A percentile compares a stretch with the other conserved stretches of the same genome.
Conservation (phyloP, 176 grass and related monocot genomes). For the Avena insularis region DNA sequence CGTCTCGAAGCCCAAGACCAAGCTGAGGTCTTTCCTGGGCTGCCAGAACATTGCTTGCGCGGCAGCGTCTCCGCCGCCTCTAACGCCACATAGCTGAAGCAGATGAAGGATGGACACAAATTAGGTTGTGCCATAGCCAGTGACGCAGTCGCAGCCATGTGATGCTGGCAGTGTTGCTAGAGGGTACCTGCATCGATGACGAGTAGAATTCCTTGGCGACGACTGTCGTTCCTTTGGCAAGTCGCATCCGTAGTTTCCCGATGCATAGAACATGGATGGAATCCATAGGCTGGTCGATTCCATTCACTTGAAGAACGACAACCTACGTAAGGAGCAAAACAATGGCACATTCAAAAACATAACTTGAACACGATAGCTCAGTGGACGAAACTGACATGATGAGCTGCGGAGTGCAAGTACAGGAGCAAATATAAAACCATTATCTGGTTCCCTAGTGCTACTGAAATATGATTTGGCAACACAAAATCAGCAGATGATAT, state of each 20-base stretch:
- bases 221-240: slow-evolving; percentile 55
- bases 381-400: neutral
- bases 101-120: too few species aligned
- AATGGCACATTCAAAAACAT: slow-evolving; percentile 11
- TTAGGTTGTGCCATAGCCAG: neutral
- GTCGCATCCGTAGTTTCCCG: slow-evolving; percentile 73
- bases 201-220: slow-evolving; percentile 78
- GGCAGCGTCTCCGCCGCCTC: slow-evolving; percentile 74
- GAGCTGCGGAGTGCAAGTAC: neutral
- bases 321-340: slow-evolving; percentile 52
- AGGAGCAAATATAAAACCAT: neutral
- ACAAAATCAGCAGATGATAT: neutral
- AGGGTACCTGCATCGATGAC: slow-evolving; percentile 63
- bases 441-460: neutral
- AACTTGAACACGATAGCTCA: neutral
- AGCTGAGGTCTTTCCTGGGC: slow-evolving; percentile 62
- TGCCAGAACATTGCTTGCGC: slow-evolving; percentile 68
- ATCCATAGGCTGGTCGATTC: slow-evolving; percentile 50
- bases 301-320: slow-evolving; percentile 68
- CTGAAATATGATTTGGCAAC: neutral
- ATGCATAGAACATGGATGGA: slow-evolving; percentile 64
- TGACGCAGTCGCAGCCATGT: neutral
- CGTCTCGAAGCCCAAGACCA: slow-evolving; percentile 74
- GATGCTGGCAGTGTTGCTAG: neutral
- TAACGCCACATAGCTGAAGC: slow-evolving; percentile 71